Conservation (phyloP, 2,329 filamentous ascomycete species). For the Monosporascus sp. region DNA sequence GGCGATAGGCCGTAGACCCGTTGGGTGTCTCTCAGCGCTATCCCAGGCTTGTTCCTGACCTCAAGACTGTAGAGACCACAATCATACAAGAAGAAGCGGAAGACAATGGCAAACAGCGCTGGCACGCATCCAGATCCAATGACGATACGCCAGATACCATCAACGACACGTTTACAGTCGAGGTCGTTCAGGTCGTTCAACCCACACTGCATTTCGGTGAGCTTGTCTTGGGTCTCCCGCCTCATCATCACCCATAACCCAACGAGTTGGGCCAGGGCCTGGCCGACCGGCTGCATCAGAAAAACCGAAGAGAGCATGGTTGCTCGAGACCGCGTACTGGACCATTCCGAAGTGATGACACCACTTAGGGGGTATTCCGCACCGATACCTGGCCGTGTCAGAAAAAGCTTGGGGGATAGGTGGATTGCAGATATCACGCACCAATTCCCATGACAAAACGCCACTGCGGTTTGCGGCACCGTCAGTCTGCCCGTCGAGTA, state of each 20-base stretch:
- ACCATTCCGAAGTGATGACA: constrained; percentile 63
- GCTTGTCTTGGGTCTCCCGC: constrained; percentile 30
- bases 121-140: constrained; percentile 61
- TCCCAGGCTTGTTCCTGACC: constrained; percentile 55
- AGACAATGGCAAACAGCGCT: constrained; percentile 57
- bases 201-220: constrained; percentile 43
- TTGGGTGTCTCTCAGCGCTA: constrained; percentile 55
- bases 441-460: constrained; percentile 21
- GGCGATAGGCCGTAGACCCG: constrained; percentile 42
- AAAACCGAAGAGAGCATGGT: constrained; percentile 65
- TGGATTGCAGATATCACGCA: not conserved
- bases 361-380: constrained; percentile 58
- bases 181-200: constrained; percentile 38
- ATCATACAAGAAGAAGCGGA: constrained; percentile 63
- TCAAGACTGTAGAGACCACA: constrained; percentile 61
- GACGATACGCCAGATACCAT: constrained; percentile 63
- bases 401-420: not conserved
- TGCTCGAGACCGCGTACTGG: constrained; percentile 57
- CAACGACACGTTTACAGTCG: constrained; percentile 43
- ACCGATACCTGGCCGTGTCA: not conserved
- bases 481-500: constrained; percentile 21
- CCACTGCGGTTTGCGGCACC: constrained; percentile 13
- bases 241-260: constrained; percentile 49
- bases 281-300: constrained; percentile 64
- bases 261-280: constrained; percentile 59